Percentiles rank a stretch among this genome's conserved stretches.
These are phyloP conservation scores for Fusarium temperatum DNA, from an alignment of 2,329 filamentous ascomycete species.

Conservation along the genomic window DNA sequence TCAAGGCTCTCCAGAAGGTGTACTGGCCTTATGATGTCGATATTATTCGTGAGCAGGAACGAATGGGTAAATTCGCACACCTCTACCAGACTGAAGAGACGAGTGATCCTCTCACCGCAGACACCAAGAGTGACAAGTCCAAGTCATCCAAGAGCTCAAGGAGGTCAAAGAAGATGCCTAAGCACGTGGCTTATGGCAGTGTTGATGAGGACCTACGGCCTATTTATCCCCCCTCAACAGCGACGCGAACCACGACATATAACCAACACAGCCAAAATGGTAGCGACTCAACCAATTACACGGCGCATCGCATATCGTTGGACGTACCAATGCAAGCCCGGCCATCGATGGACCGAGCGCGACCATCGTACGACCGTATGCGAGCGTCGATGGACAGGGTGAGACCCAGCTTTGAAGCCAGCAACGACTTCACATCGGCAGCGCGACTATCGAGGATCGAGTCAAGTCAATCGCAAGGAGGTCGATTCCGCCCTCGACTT, in stretches of 20 bases:
- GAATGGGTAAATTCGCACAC: conserved; percentile 82
- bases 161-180: conserved; percentile 56
- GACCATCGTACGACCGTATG: conserved; percentile 89
- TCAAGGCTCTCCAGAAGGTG: conserved; percentile 92
- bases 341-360: conserved; percentile 72
- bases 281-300: conserved; percentile 94
- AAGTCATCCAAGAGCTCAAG: conserved; percentile 67
- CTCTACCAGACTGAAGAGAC: conserved; percentile 56
- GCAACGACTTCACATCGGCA: conserved; percentile 90
- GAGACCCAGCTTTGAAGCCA: conserved; percentile 84
- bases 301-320: conserved; percentile 69
- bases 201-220: conserved; percentile 89
- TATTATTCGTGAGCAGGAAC: conserved; percentile 92
- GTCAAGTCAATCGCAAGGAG: conserved; percentile 66
- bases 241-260: conserved; percentile 77
- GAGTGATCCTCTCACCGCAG: conserved; percentile 51
- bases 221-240: conserved; percentile 92
- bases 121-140: conserved; percentile 50
- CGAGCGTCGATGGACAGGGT: conserved; percentile 87
- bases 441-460: conserved; percentile 86
- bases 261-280: conserved; percentile 87
- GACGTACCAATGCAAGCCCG: conserved; percentile 57
- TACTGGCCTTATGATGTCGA: conserved; percentile 94
- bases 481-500: conserved; percentile 50
- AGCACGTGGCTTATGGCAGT: conserved; percentile 67